These are phyloP conservation scores for Exophiala phaeomuriformis DNA, from an alignment of 2,329 filamentous ascomycete species.

Conservation along the genomic window DNA sequence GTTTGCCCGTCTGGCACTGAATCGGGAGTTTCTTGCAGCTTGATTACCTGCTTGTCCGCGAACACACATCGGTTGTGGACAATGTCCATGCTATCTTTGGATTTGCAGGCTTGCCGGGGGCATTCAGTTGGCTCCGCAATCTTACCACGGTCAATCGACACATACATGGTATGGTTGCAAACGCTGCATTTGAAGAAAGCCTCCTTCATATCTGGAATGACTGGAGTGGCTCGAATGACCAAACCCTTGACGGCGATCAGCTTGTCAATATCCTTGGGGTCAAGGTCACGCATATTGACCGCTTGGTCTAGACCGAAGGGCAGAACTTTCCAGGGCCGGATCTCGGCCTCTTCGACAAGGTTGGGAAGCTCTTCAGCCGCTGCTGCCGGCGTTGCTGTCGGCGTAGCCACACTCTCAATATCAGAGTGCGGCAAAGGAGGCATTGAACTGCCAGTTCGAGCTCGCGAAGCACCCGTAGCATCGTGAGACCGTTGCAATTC, in stretches of 20 bases:
- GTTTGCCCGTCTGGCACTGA: slow-evolving; percentile 92
- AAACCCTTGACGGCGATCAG: slow-evolving; percentile 90
- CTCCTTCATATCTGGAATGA: slow-evolving; percentile 98
- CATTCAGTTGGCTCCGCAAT: slow-evolving; percentile 92
- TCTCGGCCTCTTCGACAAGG: slow-evolving; percentile 66
- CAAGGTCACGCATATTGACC: slow-evolving; percentile 87
- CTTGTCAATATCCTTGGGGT: slow-evolving; percentile 94
- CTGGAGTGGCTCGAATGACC: slow-evolving; percentile 88
- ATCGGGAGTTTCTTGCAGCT: slow-evolving; percentile 94
- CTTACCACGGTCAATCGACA: slow-evolving; percentile 89
- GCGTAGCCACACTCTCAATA: slow-evolving; percentile 46
- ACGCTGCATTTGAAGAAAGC: slow-evolving; percentile 95
- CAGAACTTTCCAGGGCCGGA: slow-evolving; percentile 73
- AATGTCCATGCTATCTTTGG: slow-evolving; percentile 95
- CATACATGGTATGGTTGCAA: slow-evolving; percentile 83
- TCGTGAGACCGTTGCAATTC: slow-evolving; percentile 55
- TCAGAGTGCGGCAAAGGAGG: slow-evolving; percentile 76
- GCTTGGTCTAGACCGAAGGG: slow-evolving; percentile 81
- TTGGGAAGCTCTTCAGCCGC: slow-evolving; percentile 55
- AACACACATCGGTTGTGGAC: slow-evolving; percentile 93
- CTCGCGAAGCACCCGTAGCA: slow-evolving; percentile 41
- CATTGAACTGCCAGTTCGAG: slow-evolving; percentile 60
- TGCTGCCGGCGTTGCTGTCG: slow-evolving; percentile 34
- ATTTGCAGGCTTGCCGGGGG: slow-evolving; percentile 70
- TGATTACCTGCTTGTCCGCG: slow-evolving; percentile 97